Base-by-base conservation (phyloP, 441 rosid species). In the Erodium trifolium region DNA sequence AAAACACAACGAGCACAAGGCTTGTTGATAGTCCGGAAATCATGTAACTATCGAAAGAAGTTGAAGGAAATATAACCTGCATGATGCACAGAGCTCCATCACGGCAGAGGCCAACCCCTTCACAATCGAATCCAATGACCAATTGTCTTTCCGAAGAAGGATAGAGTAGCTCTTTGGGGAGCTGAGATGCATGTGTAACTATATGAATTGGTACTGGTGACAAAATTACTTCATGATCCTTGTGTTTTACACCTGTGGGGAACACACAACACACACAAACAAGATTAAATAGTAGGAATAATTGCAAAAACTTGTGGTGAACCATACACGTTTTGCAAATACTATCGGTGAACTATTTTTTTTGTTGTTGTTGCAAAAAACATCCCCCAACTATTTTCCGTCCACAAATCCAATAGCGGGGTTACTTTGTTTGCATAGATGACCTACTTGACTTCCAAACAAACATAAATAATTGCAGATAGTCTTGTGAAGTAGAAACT, bases 31-130 rank as follows among this genome's bases (percentile, higher is more conserved):
- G 29, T 29, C 17, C 11, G 0, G 19, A 65, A 65, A 59, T 17
- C 64, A 19, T 29, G 35, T 12, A 29, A 17, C 17, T 10, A 41
- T 59, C 19, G 11, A 17, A 37, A 17, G 57, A 12, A 13, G 6
- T 13, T 51, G 57, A 51, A n/a, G 17, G 5, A 51, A 12, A n/a
- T 51, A 13, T 51, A 51, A 72, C 75, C 75, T 72, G 75, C 71
- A 72, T 72, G 67, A 72, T 72, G 67, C 75, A 72, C 18, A 72
- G 71, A 43, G 67, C 37, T 72, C 75, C 71, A 13, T 67, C 11
- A 31, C 70, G 75, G 59, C 39, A 62, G 67, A 62, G 71, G 14
- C 45, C 51, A 72, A 72, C 63, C n/a, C 75, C 71, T 49, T 72
- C 75, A 12, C 75, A 67, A 67, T 72, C 71, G 17, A 72, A 72